Base-by-base conservation (phyloP, 257 asterid genomes). In the Solanum tarijense region DNA sequence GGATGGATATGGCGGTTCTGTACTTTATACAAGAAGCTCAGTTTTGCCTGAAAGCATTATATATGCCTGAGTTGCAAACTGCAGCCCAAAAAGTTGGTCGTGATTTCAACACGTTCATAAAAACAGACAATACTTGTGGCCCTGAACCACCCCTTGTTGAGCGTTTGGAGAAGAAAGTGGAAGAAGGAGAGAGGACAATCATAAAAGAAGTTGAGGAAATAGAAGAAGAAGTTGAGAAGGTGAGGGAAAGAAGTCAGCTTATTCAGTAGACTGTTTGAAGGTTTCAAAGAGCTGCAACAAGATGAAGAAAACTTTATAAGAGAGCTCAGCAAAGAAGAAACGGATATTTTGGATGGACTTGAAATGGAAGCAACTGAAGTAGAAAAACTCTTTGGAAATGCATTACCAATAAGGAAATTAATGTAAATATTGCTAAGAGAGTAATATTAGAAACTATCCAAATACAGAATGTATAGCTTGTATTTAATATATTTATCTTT, bases 1-100 rank as follows among this genome's bases (percentile, higher is more conserved):
- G 98, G 98, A 97, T 60, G 99, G 99, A 32, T 97, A 97, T 68
- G 98, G 98, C 1, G 98, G 98, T 14, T 92, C 98, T 31, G 96
- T 97, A n/a, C 87, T 97, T 36, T 97, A 97, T 92, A 97, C 99
- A 1, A 92, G 98, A 89, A 95, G 98, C 73, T 87, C 98, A 36
- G 93, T 92, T 84, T 84, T 97, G 89, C 98, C 98, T 0, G 96
- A 96, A 87, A 93, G 93, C 93, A 96, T 97, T 71, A 86, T 96
- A 38, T 35, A 35, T 35, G 16, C 96, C 98, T 76, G 90, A 93
- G 86, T 87, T 97, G 72, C 91, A 95, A 88, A 93, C 41, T 88
- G 98, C 98, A 9, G 94, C 98, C 5, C 88, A 91, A 69, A 96
- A 86, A n/a, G 92, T 97, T 23, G 98, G 98, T 27, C 96, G 96